phyloP scores from a whole-genome alignment of 768 basidiomycete species.

The Punctularia strigosozonata region DNA sequence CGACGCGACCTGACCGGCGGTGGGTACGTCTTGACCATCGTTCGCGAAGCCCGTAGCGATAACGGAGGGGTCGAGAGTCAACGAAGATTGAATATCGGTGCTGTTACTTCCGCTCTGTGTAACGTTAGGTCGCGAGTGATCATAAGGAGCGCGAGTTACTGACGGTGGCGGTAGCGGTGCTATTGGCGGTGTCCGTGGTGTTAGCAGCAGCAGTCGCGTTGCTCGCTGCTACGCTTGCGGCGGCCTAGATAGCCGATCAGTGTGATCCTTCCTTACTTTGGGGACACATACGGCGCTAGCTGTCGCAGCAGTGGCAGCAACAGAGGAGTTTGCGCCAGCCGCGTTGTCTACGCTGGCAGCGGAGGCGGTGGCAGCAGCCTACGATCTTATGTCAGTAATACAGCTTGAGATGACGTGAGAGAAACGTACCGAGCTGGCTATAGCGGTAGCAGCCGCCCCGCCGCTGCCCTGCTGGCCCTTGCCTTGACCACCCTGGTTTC shows the following conservation, averaged over 20 bases:
- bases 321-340: too few relatives aligned
- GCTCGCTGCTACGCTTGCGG: conserved; percentile 11
- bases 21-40: conserved; percentile 28
- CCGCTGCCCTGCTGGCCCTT: conserved; percentile 18
- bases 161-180: conserved; percentile 9
- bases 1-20: conserved; percentile 40
- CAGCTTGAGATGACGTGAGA: neutral
- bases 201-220: too few relatives aligned
- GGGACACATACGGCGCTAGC: too few relatives aligned
- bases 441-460: neutral
- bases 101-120: too few relatives aligned
- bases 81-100: conserved; percentile 31
- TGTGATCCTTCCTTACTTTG: too few relatives aligned
- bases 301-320: too few relatives aligned
- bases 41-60: conserved; percentile 45
- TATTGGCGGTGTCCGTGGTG: too few relatives aligned
- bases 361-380: too few relatives aligned
- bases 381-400: conserved; percentile 31
- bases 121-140: too few relatives aligned
- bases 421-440: too few relatives aligned
- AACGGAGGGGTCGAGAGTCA: conserved; percentile 34
- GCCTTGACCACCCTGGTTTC: conserved; percentile 9
- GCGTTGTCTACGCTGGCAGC: too few relatives aligned
- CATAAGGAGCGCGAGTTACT: too few relatives aligned
- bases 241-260: conserved; percentile 3